phyloP scores from a whole-genome alignment of 1,284 basidiomycete species.

The Entoloma clypeatum region DNA sequence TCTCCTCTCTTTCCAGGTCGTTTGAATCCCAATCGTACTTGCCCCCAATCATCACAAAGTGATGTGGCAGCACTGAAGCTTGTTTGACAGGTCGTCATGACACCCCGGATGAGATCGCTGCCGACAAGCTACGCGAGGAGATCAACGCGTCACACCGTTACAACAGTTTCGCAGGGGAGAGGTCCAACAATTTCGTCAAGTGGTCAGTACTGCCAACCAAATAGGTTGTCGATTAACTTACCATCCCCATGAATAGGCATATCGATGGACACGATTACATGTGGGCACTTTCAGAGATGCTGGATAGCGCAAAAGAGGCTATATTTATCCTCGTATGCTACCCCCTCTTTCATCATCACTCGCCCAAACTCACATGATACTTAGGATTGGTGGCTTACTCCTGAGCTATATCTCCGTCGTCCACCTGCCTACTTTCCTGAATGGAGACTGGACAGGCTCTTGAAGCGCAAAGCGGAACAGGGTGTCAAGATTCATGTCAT shows the following conservation, averaged over 20 bases:
- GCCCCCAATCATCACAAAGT: background rate
- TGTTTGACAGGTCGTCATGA: constrained; percentile 66
- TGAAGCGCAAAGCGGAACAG: constrained; percentile 84
- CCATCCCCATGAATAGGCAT: constrained; percentile 47
- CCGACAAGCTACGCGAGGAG: constrained; percentile 39
- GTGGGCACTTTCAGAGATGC: constrained; percentile 86
- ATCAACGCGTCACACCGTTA: constrained; percentile 83
- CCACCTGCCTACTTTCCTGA: constrained; percentile 80
- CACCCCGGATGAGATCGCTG: constrained; percentile 60
- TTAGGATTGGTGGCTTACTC: constrained; percentile 90
- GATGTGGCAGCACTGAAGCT: background rate
- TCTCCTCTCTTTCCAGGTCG: constrained; percentile 38
- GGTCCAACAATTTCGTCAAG: constrained; percentile 74
- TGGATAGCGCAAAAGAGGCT: constrained; percentile 70
- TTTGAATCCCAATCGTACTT: constrained; percentile 54
- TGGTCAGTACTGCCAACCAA: constrained; percentile 45
- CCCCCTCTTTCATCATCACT: background rate
- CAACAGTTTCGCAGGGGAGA: constrained; percentile 74
- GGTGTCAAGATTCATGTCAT: constrained; percentile 88
- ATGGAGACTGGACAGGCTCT: constrained; percentile 81
- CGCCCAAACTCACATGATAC: constrained; percentile 1
- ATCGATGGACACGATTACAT: constrained; percentile 93
- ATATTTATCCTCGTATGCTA: constrained; percentile 73
- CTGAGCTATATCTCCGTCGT: constrained; percentile 87
- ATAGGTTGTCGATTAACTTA: background rate